Percentiles rank a stretch among this genome's conserved stretches.
Evolutionary conservation across 2,329 filamentous ascomycete genomes (phyloP).

Genomic region (Sporothrix schenckii): DNA sequence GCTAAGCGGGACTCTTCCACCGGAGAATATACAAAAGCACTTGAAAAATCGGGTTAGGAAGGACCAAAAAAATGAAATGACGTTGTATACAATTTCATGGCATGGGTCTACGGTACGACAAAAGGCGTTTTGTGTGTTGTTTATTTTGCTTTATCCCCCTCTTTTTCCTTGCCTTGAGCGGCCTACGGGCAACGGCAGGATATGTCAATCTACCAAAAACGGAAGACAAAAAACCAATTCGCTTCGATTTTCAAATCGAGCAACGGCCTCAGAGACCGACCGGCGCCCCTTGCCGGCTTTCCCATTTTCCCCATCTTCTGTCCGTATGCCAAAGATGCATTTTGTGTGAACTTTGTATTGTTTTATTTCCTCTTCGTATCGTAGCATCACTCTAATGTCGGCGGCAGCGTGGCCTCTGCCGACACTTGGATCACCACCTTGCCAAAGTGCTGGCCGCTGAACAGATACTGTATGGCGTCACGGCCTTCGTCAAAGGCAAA

Average conservation of each 20-base stretch:
- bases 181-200: neutral
- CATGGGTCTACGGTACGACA: constrained; percentile 30
- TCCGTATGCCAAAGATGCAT: neutral
- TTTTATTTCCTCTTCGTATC: neutral
- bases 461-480: constrained; percentile 55
- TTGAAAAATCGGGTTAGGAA: constrained; percentile 33
- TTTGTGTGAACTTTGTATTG: neutral
- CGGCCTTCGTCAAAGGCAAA: constrained; percentile 49
- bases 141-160: constrained; percentile 9
- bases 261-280: constrained; percentile 74
- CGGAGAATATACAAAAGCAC: constrained; percentile 31
- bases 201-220: constrained; percentile 14
- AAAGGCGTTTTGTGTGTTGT: constrained; percentile 27
- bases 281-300: constrained; percentile 68
- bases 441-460: constrained; percentile 56
- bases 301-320: constrained; percentile 34
- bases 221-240: constrained; percentile 50
- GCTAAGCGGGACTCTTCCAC: constrained; percentile 63
- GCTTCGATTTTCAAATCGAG: constrained; percentile 60
- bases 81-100: constrained; percentile 20
- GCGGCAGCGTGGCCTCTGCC: constrained; percentile 21
- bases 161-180: constrained; percentile 2
- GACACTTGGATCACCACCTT: constrained; percentile 52
- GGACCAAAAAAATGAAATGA: constrained; percentile 19
- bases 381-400: neutral